Evolutionary conservation across 208 protist genomes (phyloP).

Genomic region (Leishmania tropica): DNA sequence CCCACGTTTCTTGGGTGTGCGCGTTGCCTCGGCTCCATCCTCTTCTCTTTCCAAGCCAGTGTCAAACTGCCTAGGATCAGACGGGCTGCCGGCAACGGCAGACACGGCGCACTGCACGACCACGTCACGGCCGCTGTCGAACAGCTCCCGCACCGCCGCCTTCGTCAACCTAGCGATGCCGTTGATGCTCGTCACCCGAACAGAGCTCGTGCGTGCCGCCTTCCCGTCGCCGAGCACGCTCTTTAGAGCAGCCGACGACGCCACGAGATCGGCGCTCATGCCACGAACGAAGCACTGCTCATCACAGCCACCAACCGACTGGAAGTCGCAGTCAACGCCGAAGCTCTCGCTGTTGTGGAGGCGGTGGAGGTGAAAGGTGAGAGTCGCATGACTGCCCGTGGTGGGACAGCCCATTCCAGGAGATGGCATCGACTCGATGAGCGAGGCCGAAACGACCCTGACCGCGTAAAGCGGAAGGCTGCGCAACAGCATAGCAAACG

Average conservation of each 20-base stretch:
- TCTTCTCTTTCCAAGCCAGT: neutral
- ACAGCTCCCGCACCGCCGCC: neutral
- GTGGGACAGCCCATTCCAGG: neutral
- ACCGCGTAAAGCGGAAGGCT: constrained; percentile 6
- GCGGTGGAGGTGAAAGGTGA: constrained; percentile 29
- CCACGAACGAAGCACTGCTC: constrained; percentile 14
- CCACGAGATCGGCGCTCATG: neutral
- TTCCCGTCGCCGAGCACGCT: neutral
- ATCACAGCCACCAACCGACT: neutral
- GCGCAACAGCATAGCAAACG: constrained; percentile 14
- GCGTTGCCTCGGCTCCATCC: neutral
- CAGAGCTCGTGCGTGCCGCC: neutral
- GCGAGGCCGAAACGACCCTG: constrained; percentile 12
- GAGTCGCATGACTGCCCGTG: neutral
- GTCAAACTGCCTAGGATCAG: neutral
- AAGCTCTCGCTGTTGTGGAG: constrained; percentile 1
- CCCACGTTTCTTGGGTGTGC: neutral
- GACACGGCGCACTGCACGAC: constrained; percentile 19
- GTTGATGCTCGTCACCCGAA: constrained; percentile 18
- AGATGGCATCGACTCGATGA: constrained; percentile 10
- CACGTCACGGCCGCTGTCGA: constrained; percentile 4
- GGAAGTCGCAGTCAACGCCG: constrained; percentile 9
- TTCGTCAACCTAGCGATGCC: neutral
- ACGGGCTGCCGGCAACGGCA: neutral
- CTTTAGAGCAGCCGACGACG: constrained; percentile 12